Percentiles rank a stretch among this genome's conserved stretches.
phyloP scores from a whole-genome alignment of 2,329 filamentous ascomycete genomes.

The Teratosphaeria destructans region DNA sequence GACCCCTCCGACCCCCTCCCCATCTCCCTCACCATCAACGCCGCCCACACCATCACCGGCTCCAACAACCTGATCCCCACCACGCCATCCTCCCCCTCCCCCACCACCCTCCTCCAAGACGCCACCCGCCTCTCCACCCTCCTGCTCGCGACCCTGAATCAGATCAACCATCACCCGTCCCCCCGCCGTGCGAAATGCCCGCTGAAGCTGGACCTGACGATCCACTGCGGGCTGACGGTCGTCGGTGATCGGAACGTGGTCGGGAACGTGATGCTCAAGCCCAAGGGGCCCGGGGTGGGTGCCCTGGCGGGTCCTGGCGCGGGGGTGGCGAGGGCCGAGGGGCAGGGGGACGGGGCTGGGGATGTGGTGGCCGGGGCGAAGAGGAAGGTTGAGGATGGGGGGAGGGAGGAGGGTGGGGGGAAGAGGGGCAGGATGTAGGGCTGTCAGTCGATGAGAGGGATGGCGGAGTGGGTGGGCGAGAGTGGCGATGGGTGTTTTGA shows the following conservation, averaged over 20 bases:
- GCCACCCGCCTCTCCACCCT: conserved; percentile 35
- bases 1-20: conserved; percentile 21
- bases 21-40: conserved; percentile 40
- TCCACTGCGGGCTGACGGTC: conserved; percentile 25
- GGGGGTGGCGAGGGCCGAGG: background rate
- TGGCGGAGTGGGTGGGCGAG: background rate
- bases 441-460: too few species aligned
- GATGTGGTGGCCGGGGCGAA: conserved; percentile 15
- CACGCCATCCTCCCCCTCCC: conserved; percentile 1
- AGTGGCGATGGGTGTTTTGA: background rate
- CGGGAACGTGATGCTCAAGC: conserved; percentile 19
- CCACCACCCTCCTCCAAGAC: conserved; percentile 21
- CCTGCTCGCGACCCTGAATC: conserved; percentile 35
- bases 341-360: background rate
- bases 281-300: conserved; percentile 9
- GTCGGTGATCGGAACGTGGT: conserved; percentile 23
- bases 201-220: conserved; percentile 37
- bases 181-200: conserved; percentile 32
- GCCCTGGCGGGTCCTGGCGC: conserved; percentile 2
- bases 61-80: conserved; percentile 42
- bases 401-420: conserved; percentile 4
- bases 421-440: conserved; percentile 8
- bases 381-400: conserved; percentile 20
- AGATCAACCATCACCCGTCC: conserved; percentile 28
- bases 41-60: conserved; percentile 37